These are phyloP conservation scores for Alternaria arborescens DNA, from an alignment of 2,329 filamentous ascomycete species.

Conservation along the genomic window DNA sequence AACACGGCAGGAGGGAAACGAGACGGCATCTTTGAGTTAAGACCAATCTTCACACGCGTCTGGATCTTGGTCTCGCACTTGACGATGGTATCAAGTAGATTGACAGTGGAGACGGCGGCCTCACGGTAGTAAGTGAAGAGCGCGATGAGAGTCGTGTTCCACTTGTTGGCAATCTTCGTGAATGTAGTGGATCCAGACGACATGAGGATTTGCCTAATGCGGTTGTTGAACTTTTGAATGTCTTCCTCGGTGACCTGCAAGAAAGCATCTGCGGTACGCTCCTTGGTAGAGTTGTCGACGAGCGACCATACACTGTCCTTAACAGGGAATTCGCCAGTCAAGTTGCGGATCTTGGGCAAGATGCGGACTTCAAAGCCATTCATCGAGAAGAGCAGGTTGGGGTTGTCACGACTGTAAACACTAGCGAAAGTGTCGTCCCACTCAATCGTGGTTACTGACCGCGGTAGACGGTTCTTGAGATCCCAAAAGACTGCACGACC, in stretches of 20 bases:
- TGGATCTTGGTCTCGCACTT: constrained; percentile 99
- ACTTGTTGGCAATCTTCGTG: constrained; percentile 99
- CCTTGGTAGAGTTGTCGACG: constrained; percentile 95
- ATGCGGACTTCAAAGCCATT: constrained; percentile 97
- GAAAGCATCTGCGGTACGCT: constrained; percentile 96
- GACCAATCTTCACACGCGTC: constrained; percentile 95
- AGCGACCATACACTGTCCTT: constrained; percentile 99
- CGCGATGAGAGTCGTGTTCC: constrained; percentile 97
- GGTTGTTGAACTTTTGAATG: constrained; percentile 98
- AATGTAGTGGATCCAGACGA: constrained; percentile 99
- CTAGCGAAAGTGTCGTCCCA: constrained; percentile 99
- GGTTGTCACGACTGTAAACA: constrained; percentile 97
- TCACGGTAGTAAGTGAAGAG: constrained; percentile 99
- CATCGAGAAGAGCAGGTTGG: constrained; percentile 97
- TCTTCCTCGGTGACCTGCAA: constrained; percentile 97
- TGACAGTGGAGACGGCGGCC: constrained; percentile 93
- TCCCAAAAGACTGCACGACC: constrained; percentile 99
- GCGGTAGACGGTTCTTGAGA: constrained; percentile 92
- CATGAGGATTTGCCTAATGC: constrained; percentile 98
- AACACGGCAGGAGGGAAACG: constrained; percentile 98
- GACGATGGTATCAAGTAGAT: constrained; percentile 94
- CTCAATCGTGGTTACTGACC: constrained; percentile 95
- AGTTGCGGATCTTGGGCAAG: constrained; percentile 91
- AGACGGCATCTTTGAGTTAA: constrained; percentile 99
- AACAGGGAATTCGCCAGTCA: constrained; percentile 94